A percentile compares a stretch with the other conserved stretches of the same genome.
phyloP scores from a whole-genome alignment of 768 basidiomycete species.

The Naganishia vishniacii region DNA sequence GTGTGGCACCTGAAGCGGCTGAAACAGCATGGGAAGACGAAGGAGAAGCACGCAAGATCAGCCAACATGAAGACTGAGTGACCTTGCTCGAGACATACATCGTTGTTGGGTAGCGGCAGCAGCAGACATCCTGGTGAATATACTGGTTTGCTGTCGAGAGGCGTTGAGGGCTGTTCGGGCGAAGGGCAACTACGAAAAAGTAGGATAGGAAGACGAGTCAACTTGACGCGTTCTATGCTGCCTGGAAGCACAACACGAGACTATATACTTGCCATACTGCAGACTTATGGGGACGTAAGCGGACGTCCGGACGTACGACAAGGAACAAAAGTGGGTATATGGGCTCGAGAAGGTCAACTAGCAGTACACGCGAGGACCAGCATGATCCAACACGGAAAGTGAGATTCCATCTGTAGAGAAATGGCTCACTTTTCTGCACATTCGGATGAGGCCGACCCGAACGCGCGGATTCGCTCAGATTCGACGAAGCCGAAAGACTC shows the following conservation, averaged over 20 bases:
- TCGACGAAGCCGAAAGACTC: background rate
- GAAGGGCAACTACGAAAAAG: background rate
- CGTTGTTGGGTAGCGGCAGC: constrained; percentile 13
- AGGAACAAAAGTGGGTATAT: background rate
- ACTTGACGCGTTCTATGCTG: background rate
- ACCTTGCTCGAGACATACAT: background rate
- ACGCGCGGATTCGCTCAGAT: background rate
- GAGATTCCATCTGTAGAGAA: background rate
- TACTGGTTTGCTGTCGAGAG: constrained; percentile 19
- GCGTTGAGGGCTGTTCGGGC: constrained; percentile 18
- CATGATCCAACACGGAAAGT: background rate
- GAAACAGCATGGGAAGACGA: background rate
- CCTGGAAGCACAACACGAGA: background rate
- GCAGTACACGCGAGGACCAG: background rate
- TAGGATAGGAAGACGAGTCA: background rate
- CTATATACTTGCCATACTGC: constrained; percentile 17
- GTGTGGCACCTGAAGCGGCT: background rate
- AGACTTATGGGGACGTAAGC: constrained; percentile 11
- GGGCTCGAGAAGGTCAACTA: background rate
- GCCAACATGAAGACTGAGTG: background rate
- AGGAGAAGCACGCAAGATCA: background rate
- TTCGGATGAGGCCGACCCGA: constrained; percentile 5
- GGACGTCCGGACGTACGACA: constrained; percentile 13
- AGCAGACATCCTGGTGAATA: constrained; percentile 17
- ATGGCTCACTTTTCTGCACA: background rate